These are phyloP conservation scores for Ceratocystis eucalypticola DNA, from an alignment of 2,329 filamentous ascomycete genomes.

Conservation along the genomic window DNA sequence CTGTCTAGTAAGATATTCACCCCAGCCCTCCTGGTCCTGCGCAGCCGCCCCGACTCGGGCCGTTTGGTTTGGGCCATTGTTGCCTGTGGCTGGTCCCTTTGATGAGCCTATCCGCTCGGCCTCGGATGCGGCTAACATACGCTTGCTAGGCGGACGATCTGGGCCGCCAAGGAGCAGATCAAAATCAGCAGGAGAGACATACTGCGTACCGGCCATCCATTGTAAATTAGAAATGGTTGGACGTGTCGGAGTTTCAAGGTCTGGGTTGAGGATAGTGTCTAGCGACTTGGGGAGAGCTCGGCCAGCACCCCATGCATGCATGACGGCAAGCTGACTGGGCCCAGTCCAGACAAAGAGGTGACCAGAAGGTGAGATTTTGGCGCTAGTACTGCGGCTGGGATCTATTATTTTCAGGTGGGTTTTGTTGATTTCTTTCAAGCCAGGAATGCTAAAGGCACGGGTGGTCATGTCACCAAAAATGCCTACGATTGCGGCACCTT, in stretches of 20 bases:
- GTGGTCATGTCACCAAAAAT: conserved; percentile 72
- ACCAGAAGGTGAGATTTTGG: conserved; percentile 61
- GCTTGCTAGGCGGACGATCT: conserved; percentile 74
- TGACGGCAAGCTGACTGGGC: conserved; percentile 67
- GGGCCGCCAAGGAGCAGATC: conserved; percentile 83
- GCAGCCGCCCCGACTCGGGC: conserved; percentile 20
- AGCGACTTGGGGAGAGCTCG: conserved; percentile 45
- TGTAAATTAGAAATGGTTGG: conserved; percentile 92
- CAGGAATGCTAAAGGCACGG: conserved; percentile 75
- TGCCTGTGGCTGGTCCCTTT: conserved; percentile 17
- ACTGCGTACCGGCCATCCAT: conserved; percentile 92
- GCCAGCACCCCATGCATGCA: conserved; percentile 76
- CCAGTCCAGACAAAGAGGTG: conserved; percentile 81
- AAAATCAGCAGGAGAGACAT: conserved; percentile 73
- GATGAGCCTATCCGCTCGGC: conserved; percentile 31
- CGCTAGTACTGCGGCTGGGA: conserved; percentile 52
- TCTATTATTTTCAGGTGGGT: conserved; percentile 59
- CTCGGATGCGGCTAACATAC: conserved; percentile 67
- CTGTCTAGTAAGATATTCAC: conserved; percentile 72
- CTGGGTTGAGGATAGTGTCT: conserved; percentile 70
- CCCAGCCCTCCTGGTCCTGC: conserved; percentile 47
- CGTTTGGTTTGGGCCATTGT: conserved; percentile 24
- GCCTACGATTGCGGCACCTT: conserved; percentile 63
- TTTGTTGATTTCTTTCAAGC: conserved; percentile 67
- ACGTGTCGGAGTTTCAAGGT: conserved; percentile 58